Percentiles rank a stretch among this genome's conserved stretches.
Evolutionary conservation across 129 eudicot genomes (phyloP).

Genomic region (Escallonia rubra): DNA sequence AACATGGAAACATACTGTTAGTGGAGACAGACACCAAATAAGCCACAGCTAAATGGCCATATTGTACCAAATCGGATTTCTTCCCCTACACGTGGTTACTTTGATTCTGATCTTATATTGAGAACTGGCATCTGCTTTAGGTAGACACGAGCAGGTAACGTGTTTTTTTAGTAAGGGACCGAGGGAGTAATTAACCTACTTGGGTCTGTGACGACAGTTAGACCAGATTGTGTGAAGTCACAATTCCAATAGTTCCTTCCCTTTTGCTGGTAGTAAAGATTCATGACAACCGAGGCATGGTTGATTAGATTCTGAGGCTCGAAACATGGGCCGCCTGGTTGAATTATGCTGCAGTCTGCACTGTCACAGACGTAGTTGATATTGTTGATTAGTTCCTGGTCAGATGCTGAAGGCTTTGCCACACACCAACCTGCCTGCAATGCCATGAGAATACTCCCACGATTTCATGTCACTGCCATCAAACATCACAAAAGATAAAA

Average conservation of each 20-base stretch:
- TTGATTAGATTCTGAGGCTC: not conserved
- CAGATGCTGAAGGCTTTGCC: slow-evolving; percentile 6
- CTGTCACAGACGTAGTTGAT: slow-evolving; percentile 7
- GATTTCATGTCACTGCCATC: too few species aligned
- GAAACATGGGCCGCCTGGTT: slow-evolving; percentile 13
- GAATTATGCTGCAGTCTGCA: slow-evolving; percentile 7
- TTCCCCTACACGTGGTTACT: too few species aligned
- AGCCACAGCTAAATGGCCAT: too few species aligned
- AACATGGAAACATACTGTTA: too few species aligned
- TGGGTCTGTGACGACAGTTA: slow-evolving; percentile 13
- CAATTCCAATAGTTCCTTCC: slow-evolving; percentile 18
- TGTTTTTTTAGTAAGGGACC: too few species aligned
- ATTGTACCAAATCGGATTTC: too few species aligned
- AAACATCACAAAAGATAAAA: too few species aligned
- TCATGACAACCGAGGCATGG: slow-evolving; percentile 24
- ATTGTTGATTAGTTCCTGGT: slow-evolving; percentile 2
- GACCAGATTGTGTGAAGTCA: slow-evolving; percentile 15
- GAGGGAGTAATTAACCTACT: slow-evolving; percentile 3
- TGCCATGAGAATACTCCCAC: too few species aligned
- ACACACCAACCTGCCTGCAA: slow-evolving; percentile 12
- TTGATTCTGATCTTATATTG: too few species aligned
- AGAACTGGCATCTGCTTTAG: too few species aligned
- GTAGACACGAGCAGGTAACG: too few species aligned
- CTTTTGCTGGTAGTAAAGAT: slow-evolving; percentile 16
- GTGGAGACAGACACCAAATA: too few species aligned